Conservation (phyloP, 2,329 filamentous ascomycete species). For the Phialocephala sp. region DNA sequence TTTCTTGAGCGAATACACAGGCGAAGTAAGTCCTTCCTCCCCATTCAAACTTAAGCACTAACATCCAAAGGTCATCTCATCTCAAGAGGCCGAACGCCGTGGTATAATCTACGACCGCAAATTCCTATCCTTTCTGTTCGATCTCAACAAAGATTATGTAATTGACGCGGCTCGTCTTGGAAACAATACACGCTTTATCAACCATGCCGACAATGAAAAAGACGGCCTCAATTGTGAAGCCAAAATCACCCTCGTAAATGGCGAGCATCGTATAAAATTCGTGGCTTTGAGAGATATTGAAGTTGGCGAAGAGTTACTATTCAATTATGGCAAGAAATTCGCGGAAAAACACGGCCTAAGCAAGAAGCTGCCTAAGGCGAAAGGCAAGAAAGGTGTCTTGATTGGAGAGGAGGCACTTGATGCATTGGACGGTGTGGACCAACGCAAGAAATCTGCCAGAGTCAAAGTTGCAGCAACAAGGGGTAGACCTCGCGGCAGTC, state of each 20-base stretch:
- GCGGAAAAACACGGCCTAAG: constrained; percentile 57
- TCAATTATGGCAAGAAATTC: constrained; percentile 78
- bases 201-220: constrained; percentile 71
- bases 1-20: constrained; percentile 83
- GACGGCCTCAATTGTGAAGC: constrained; percentile 67
- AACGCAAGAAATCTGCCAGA: constrained; percentile 21
- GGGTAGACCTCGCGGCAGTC: background rate
- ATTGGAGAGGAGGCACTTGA: constrained; percentile 34
- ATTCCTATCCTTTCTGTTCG: constrained; percentile 55
- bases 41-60: background rate
- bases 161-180: constrained; percentile 78
- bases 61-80: constrained; percentile 58
- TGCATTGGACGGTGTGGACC: constrained; percentile 33
- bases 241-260: constrained; percentile 74
- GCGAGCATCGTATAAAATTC: constrained; percentile 78
- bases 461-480: constrained; percentile 24
- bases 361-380: constrained; percentile 47
- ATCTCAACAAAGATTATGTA: constrained; percentile 54
- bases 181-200: constrained; percentile 84
- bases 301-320: constrained; percentile 78
- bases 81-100: constrained; percentile 39
- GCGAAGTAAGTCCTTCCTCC: constrained; percentile 59
- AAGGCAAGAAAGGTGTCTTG: constrained; percentile 34
- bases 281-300: constrained; percentile 70
- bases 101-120: constrained; percentile 45